Evolutionary conservation across 73 alveolate genomes (phyloP), one percentile per base, ranked within the genome.

Genomic region (Paraurostyla sp.): DNA sequence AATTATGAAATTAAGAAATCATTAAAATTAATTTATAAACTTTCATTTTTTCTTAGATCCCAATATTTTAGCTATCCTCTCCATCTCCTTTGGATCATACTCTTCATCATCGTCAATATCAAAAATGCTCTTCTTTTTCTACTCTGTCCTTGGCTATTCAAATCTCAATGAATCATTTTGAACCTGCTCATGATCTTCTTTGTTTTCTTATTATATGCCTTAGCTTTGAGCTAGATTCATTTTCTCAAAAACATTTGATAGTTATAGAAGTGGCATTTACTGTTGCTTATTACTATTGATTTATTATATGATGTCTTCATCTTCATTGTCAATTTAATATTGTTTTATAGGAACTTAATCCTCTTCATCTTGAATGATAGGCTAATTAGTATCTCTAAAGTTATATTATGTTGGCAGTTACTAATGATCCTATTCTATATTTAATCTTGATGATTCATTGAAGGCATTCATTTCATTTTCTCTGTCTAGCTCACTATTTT

Each of bases 401-500:
- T 13, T 46, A 46, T 46, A 13, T 18, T 23, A 56, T 9, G 15
- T 9, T 16, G 13, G 23, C 40, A 16, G 73, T 56, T 13, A 16
- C 22, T 13, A 23, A 9, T 56, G 73, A 9, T 56, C 23, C 15
- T 23, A 13, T 23, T 56, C 33, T n/a, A n/a, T n/a, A n/a, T n/a
- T n/a, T n/a, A n/a, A n/a, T n/a, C n/a, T n/a, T n/a, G n/a, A n/a
- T n/a, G n/a, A n/a, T n/a, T 54, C 89, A 25, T 9, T 32, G 29
- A 51, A 58, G 36, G 32, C 22, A 58, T 78, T 40, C 22, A 51
- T 0, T 43, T 78, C 89, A 13, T 78, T 78, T 9, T 54, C 89
- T 78, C 78, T 54, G 22, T 78, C 89, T 18, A 78, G 40, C 23
- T 73, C 86, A 73, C 86, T 73, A 4, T 56, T 56, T 36, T 73